These are phyloP conservation scores for Phytophthora pseudosyringae DNA, from an alignment of 352 stramenopile species.

Conservation along the genomic window DNA sequence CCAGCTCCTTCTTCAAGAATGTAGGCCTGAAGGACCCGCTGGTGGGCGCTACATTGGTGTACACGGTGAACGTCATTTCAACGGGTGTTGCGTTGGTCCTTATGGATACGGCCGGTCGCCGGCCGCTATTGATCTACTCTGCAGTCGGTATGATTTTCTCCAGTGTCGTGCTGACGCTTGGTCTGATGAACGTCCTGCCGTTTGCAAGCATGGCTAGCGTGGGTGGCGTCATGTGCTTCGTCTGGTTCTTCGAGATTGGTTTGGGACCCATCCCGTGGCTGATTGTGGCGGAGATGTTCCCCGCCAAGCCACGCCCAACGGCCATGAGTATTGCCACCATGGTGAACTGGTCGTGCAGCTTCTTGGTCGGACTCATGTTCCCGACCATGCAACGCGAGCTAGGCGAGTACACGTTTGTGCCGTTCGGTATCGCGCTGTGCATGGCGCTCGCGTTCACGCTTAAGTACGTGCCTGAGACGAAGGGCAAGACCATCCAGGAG, in stretches of 20 bases:
- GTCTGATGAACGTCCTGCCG: slow-evolving; percentile 66
- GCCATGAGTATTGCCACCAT: slow-evolving; percentile 93
- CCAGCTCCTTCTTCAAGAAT: slow-evolving; percentile 79
- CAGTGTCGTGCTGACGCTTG: slow-evolving; percentile 68
- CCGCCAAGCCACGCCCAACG: slow-evolving; percentile 91
- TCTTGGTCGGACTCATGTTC: slow-evolving; percentile 94
- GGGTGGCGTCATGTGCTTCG: slow-evolving; percentile 76
- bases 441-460: slow-evolving; percentile 79
- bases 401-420: slow-evolving; percentile 90
- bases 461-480: slow-evolving; percentile 92
- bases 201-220: slow-evolving; percentile 68
- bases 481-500: slow-evolving; percentile 82
- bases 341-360: slow-evolving; percentile 96
- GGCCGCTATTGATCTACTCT: slow-evolving; percentile 78
- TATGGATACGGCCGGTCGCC: slow-evolving; percentile 76
- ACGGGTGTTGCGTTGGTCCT: slow-evolving; percentile 74
- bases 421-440: slow-evolving; percentile 88
- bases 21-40: slow-evolving; percentile 71
- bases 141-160: slow-evolving; percentile 72
- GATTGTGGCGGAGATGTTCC: slow-evolving; percentile 97
- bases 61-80: slow-evolving; percentile 75
- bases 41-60: slow-evolving; percentile 67
- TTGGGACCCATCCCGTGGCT: slow-evolving; percentile 95
- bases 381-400: slow-evolving; percentile 89
- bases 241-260: slow-evolving; percentile 79